Percentiles rank a stretch among this genome's conserved stretches.
These are phyloP conservation scores for Hirschfeldia incana DNA, from an alignment of 345 rosid genomes.

Conservation along the genomic window DNA sequence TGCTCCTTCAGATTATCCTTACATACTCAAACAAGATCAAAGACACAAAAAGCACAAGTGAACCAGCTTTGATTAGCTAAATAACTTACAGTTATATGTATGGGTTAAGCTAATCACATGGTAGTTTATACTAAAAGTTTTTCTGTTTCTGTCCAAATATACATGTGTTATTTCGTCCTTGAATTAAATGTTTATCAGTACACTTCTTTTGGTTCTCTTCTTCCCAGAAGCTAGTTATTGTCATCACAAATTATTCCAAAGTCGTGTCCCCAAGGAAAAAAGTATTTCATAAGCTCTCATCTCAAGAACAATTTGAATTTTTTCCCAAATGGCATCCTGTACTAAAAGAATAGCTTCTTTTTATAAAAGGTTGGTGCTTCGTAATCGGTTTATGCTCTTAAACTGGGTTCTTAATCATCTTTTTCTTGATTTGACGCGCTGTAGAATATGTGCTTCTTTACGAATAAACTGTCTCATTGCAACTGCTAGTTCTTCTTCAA, in stretches of 20 bases:
- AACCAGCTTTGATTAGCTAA: conserved; percentile 5
- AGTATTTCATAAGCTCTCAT: conserved; percentile 13
- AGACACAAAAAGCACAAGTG: conserved; percentile 25
- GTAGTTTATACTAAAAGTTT: neutral
- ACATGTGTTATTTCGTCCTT: neutral
- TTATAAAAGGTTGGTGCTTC: neutral
- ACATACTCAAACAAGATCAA: conserved; percentile 22
- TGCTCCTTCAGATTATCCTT: conserved; percentile 60
- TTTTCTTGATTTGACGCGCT: conserved; percentile 25
- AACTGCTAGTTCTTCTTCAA: conserved; percentile 72
- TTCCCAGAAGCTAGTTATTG: neutral
- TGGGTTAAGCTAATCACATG: conserved; percentile 3
- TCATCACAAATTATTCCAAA: neutral
- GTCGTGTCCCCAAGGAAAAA: neutral
- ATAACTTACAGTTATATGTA: neutral
- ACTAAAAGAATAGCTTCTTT: conserved; percentile 8
- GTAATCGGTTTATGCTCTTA: conserved; percentile 18
- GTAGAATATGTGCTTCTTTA: conserved; percentile 24
- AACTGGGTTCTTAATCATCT: conserved; percentile 24
- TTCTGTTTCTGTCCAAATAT: neutral
- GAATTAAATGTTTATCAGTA: neutral
- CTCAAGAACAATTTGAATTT: conserved; percentile 17
- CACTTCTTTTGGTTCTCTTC: neutral
- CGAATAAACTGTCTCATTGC: conserved; percentile 32
- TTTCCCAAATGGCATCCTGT: conserved; percentile 17